These are phyloP conservation scores for Aspergillus cristatus DNA, from an alignment of 495 filamentous ascomycete species.

Conservation along the genomic window DNA sequence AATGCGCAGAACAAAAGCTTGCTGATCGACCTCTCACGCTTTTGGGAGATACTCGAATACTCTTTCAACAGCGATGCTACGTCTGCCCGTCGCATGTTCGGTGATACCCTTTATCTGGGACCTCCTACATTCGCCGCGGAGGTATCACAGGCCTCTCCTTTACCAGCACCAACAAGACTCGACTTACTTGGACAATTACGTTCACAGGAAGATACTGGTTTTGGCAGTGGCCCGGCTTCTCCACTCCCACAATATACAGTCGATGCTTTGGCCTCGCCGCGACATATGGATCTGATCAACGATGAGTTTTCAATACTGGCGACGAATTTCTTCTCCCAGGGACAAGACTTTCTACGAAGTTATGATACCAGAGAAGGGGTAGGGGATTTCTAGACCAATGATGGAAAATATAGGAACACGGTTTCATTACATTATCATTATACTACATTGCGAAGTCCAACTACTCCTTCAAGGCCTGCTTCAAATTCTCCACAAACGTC, in stretches of 20 bases:
- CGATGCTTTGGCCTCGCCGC: slow-evolving; percentile 14
- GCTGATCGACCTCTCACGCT: slow-evolving; percentile 38
- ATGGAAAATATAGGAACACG: neutral
- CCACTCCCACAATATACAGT: slow-evolving; percentile 18
- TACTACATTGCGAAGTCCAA: neutral
- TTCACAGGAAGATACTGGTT: too few species aligned
- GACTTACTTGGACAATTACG: slow-evolving; percentile 11
- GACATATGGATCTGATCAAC: slow-evolving; percentile 25
- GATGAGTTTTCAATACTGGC: slow-evolving; percentile 42
- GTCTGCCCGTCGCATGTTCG: slow-evolving; percentile 33
- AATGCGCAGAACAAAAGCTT: slow-evolving; percentile 34
- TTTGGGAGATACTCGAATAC: slow-evolving; percentile 44
- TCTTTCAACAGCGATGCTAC: slow-evolving; percentile 34
- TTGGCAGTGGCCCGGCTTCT: too few species aligned
- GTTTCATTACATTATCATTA: neutral
- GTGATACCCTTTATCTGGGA: slow-evolving; percentile 26
- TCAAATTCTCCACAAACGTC: slow-evolving; percentile 54
- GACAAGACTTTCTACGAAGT: slow-evolving; percentile 33
- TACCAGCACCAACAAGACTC: slow-evolving; percentile 37
- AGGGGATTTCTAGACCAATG: slow-evolving; percentile 26
- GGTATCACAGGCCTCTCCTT: slow-evolving; percentile 35
- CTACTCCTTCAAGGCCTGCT: slow-evolving; percentile 17
- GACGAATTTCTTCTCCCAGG: slow-evolving; percentile 40
- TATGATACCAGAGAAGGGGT: slow-evolving; percentile 30
- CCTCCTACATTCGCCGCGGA: slow-evolving; percentile 18